Conservation (phyloP, 768 basidiomycete genomes). For the Mycena floridula region DNA sequence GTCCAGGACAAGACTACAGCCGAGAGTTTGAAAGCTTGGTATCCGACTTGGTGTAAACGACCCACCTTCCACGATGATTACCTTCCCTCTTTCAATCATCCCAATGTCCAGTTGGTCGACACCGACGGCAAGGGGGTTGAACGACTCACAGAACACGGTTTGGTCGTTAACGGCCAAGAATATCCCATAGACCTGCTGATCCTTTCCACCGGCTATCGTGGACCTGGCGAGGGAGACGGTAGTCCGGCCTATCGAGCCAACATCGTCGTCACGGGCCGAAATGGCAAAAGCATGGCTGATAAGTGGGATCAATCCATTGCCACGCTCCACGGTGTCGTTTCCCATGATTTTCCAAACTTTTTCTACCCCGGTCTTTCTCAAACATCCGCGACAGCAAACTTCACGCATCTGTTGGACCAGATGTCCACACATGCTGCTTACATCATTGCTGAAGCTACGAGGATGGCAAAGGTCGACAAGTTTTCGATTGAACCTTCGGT, state of each 20-base stretch:
- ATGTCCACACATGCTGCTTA: conserved; percentile 6
- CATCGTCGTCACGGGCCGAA: background rate
- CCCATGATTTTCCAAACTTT: conserved; percentile 11
- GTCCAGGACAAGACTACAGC: conserved; percentile 9
- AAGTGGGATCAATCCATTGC: background rate
- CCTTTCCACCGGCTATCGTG: background rate
- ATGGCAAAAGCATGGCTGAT: background rate
- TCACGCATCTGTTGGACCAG: background rate
- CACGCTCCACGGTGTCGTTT: conserved; percentile 9
- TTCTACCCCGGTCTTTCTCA: conserved; percentile 8
- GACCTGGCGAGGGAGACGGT: background rate
- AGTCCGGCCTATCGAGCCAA: background rate
- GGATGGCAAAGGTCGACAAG: background rate
- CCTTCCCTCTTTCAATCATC: conserved; percentile 10
- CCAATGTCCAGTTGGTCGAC: conserved; percentile 12
- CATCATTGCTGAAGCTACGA: background rate
- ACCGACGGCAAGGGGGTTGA: conserved; percentile 12
- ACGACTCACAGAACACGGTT: background rate
- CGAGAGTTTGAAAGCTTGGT: conserved; percentile 10
- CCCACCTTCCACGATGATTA: conserved; percentile 15
- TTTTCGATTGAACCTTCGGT: background rate
- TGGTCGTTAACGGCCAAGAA: conserved; percentile 5
- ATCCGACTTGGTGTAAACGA: conserved; percentile 14
- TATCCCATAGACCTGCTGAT: background rate
- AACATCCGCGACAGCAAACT: conserved; percentile 5